A percentile compares a stretch with the other conserved stretches of the same genome.
phyloP scores from a whole-genome alignment of 1,284 basidiomycete genomes.

The Malassezia nana region DNA sequence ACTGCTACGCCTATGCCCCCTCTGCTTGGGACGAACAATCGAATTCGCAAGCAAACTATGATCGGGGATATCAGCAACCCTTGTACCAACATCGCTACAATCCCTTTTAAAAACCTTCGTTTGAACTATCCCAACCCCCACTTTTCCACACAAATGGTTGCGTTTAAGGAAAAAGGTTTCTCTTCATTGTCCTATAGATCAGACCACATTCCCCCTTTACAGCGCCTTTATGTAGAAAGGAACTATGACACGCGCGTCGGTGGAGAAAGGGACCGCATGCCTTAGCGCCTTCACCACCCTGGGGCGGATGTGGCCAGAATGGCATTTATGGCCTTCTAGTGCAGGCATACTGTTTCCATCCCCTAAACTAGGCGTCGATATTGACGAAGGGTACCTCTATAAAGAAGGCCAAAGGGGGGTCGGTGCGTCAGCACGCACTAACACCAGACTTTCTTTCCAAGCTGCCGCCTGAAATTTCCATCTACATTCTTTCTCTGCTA shows the following conservation, averaged over 20 bases:
- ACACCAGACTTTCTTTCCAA: constrained; percentile 3
- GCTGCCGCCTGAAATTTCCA: constrained; percentile 7
- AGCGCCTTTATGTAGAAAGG: not conserved
- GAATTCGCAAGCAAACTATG: not conserved
- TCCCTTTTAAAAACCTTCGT: constrained; percentile 1
- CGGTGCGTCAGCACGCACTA: not conserved
- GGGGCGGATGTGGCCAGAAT: not conserved
- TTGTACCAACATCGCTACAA: constrained; percentile 7
- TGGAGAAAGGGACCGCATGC: too few species aligned
- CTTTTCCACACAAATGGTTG: too few species aligned
- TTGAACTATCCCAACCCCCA: not conserved
- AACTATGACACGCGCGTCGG: too few species aligned
- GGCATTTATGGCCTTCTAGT: not conserved
- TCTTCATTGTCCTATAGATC: not conserved
- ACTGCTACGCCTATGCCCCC: not conserved
- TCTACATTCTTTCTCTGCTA: constrained; percentile 8
- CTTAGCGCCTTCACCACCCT: too few species aligned
- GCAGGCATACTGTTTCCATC: not conserved
- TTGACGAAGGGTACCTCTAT: not conserved
- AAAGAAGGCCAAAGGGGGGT: not conserved
- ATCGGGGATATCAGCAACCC: not conserved
- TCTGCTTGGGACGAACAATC: not conserved
- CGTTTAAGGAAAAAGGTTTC: too few species aligned
- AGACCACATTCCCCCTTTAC: not conserved
- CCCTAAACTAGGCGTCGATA: not conserved